phyloP scores from a whole-genome alignment of 1,284 basidiomycete genomes.

The Peniophora sp. region DNA sequence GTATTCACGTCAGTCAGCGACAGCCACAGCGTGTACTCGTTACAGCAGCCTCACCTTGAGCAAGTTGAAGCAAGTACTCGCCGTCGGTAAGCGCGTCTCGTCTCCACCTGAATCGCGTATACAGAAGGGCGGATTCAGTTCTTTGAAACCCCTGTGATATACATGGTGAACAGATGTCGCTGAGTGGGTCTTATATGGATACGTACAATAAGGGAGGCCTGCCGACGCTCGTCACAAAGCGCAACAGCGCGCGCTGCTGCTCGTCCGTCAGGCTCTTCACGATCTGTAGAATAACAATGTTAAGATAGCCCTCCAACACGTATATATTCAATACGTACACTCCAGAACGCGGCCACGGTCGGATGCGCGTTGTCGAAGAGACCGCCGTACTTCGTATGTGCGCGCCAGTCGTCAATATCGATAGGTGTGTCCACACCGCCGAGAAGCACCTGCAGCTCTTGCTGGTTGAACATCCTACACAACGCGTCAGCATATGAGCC shows the following conservation, averaged over 20 bases:
- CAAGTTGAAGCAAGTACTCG: constrained; percentile 83
- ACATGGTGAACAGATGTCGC: constrained; percentile 1
- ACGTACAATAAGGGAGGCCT: constrained; percentile 78
- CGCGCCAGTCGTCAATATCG: constrained; percentile 73
- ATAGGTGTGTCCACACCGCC: constrained; percentile 81
- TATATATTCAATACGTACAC: too few relatives aligned
- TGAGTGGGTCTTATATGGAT: constrained; percentile 1
- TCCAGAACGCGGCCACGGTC: constrained; percentile 76
- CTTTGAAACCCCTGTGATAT: constrained; percentile 69
- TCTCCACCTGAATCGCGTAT: constrained; percentile 77
- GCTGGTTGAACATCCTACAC: constrained; percentile 87
- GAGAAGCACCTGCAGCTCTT: constrained; percentile 80
- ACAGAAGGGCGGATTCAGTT: constrained; percentile 78
- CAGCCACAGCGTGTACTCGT: background rate
- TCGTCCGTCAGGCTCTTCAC: constrained; percentile 69
- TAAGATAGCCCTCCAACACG: too few relatives aligned
- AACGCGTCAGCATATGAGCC: background rate
- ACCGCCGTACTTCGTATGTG: constrained; percentile 74
- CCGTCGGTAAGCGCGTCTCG: constrained; percentile 69
- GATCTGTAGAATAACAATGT: constrained; percentile 36
- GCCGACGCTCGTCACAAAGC: constrained; percentile 89
- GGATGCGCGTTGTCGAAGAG: constrained; percentile 61
- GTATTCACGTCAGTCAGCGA: constrained; percentile 7
- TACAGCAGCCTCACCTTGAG: constrained; percentile 58
- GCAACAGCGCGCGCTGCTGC: constrained; percentile 62